These are phyloP conservation scores for Morella rubra DNA, from an alignment of 306 rosid species.

Conservation along the genomic window DNA sequence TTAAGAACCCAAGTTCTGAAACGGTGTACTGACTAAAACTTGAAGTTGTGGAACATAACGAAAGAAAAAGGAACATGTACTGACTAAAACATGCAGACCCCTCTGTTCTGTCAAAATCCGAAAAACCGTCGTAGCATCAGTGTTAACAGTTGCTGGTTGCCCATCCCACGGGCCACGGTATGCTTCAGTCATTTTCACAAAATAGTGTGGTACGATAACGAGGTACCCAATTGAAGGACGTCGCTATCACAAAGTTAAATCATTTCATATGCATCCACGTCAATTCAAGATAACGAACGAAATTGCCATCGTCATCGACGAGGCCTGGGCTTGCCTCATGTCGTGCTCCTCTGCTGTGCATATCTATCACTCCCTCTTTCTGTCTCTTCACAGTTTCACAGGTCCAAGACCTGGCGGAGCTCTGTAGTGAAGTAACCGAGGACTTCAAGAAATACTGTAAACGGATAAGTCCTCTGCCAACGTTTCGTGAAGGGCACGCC, in stretches of 20 bases:
- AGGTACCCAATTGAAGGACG: not conserved
- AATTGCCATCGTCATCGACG: not conserved
- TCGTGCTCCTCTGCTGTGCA: not conserved
- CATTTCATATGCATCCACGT: not conserved
- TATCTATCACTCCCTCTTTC: not conserved
- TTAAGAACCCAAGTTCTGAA: too few species aligned
- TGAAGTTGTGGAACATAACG: too few species aligned
- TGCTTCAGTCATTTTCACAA: not conserved
- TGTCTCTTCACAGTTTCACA: not conserved
- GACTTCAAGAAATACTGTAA: not conserved
- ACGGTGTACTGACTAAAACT: too few species aligned
- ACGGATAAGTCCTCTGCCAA: not conserved
- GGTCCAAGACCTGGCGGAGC: not conserved
- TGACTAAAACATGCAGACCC: too few species aligned
- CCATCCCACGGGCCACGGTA: not conserved
- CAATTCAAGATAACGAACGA: not conserved
- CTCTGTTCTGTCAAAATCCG: not conserved
- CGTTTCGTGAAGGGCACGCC: slow-evolving; percentile 24
- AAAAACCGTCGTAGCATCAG: not conserved
- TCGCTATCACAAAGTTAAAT: not conserved
- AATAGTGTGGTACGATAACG: not conserved
- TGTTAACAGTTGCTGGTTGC: too few species aligned
- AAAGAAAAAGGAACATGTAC: too few species aligned
- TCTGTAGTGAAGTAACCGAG: slow-evolving; percentile 11
- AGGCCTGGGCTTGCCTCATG: slow-evolving; percentile 12